These are phyloP conservation scores for Nakazawaea laoshanensis DNA, from an alignment of 805 yeast genomes.

Conservation along the genomic window DNA sequence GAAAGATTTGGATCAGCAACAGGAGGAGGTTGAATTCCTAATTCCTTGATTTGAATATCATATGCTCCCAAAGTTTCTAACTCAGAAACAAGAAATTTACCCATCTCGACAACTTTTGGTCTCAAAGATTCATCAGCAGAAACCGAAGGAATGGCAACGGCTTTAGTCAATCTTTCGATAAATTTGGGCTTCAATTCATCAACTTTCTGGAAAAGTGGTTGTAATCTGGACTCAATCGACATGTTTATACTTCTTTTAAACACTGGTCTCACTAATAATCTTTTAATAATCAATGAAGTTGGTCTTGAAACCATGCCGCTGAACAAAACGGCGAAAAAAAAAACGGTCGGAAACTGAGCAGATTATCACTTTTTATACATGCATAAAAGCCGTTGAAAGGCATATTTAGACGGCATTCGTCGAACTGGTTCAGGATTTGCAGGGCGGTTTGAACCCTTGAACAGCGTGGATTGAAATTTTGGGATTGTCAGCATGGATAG, in stretches of 20 bases:
- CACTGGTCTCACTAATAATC: not conserved
- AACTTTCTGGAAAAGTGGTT: constrained; percentile 46
- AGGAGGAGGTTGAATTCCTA: constrained; percentile 92
- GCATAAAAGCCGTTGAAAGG: no score
- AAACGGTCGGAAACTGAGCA: constrained; percentile 28
- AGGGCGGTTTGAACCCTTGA: no score
- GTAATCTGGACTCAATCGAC: constrained; percentile 20
- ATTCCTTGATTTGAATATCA: constrained; percentile 72
- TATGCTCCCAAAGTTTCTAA: constrained; percentile 66
- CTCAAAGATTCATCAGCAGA: constrained; percentile 86
- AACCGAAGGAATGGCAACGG: constrained; percentile 93
- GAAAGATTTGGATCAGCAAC: constrained; percentile 56
- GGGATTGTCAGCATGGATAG: constrained; percentile 19
- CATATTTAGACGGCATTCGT: no score
- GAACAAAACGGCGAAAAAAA: no score
- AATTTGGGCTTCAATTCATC: constrained; percentile 70
- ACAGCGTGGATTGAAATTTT: no score
- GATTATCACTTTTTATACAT: no score
- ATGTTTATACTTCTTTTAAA: constrained; percentile 9
- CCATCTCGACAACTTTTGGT: constrained; percentile 86
- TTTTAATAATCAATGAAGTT: no score
- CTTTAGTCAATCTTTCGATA: constrained; percentile 63
- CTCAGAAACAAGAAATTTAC: constrained; percentile 67
- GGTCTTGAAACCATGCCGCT: no score
- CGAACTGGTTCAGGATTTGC: no score